These are phyloP conservation scores for Gloeopeniophorella convolvens DNA, from an alignment of 768 basidiomycete species.

Conservation along the genomic window DNA sequence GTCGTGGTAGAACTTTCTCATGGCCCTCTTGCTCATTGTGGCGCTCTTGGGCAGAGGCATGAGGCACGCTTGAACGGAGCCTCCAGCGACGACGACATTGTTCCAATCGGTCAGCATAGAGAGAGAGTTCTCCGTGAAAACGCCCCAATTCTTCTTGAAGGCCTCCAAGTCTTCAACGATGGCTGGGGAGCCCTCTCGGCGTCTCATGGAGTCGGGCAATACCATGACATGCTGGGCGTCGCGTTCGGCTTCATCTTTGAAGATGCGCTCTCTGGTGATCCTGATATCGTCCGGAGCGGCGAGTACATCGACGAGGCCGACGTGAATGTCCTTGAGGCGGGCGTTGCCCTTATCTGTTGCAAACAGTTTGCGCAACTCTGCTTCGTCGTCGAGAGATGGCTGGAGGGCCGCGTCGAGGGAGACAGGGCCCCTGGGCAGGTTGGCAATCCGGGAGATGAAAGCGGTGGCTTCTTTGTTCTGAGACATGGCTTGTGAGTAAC, in stretches of 20 bases:
- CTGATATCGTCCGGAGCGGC: conserved; percentile 42
- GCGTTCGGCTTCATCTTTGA: conserved; percentile 39
- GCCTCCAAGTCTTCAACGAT: conserved; percentile 47
- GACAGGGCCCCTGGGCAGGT: conserved; percentile 26
- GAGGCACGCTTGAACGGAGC: conserved; percentile 53
- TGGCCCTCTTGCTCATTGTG: conserved; percentile 47
- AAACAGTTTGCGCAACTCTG: conserved; percentile 47
- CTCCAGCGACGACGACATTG: conserved; percentile 58
- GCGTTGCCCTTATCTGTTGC: conserved; percentile 44
- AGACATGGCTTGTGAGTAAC: conserved; percentile 21
- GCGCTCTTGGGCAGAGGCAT: conserved; percentile 42
- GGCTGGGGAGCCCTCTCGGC: conserved; percentile 42
- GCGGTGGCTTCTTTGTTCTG: conserved; percentile 27
- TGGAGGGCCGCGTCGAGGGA: conserved; percentile 41
- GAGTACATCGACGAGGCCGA: conserved; percentile 58
- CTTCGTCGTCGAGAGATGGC: conserved; percentile 52
- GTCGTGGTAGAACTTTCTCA: conserved; percentile 52
- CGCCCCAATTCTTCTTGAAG: conserved; percentile 57
- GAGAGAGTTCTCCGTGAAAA: conserved; percentile 57
- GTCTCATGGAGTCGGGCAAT: conserved; percentile 37
- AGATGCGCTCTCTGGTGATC: conserved; percentile 44
- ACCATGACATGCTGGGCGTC: conserved; percentile 48
- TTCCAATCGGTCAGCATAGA: conserved; percentile 55
- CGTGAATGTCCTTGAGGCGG: conserved; percentile 41
- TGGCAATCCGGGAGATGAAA: conserved; percentile 25